Conservation (phyloP, 2,329 filamentous ascomycete species). For the Penicillium brasilianum region DNA sequence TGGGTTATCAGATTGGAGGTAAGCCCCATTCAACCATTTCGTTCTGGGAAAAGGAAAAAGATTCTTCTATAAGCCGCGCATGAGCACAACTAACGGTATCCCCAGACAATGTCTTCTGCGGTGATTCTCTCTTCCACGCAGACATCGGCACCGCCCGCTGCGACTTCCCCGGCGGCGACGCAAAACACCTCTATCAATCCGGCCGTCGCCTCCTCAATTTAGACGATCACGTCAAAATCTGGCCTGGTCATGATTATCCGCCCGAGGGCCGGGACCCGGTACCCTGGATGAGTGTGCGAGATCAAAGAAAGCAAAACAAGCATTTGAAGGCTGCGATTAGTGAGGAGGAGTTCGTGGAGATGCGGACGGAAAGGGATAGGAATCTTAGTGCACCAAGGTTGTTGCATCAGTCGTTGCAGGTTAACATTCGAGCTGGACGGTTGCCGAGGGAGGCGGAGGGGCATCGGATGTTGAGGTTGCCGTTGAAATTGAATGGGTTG, state of each 20-base stretch:
- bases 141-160: constrained; percentile 60
- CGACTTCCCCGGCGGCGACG: constrained; percentile 61
- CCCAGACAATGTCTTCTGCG: constrained; percentile 57
- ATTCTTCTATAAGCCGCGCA: no score
- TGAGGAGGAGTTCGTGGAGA: constrained; percentile 53
- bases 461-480: constrained; percentile 37
- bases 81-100: constrained; percentile 6
- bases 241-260: constrained; percentile 63
- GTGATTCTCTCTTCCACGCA: constrained; percentile 59
- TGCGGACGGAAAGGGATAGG: constrained; percentile 53
- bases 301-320: constrained; percentile 55
- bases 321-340: constrained; percentile 53
- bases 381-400: constrained; percentile 53
- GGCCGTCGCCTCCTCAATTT: constrained; percentile 51
- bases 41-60: no score
- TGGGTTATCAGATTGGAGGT: constrained; percentile 64
- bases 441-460: constrained; percentile 45
- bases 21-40: no score
- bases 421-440: constrained; percentile 58
- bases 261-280: constrained; percentile 44
- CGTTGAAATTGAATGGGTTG: constrained; percentile 33
- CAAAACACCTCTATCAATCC: constrained; percentile 52
- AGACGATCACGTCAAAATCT: constrained; percentile 54
- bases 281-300: constrained; percentile 52
- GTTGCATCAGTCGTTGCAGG: constrained; percentile 58